Conservation (phyloP, 805 yeast species). For the Wickerhamomyces ciferrii region DNA sequence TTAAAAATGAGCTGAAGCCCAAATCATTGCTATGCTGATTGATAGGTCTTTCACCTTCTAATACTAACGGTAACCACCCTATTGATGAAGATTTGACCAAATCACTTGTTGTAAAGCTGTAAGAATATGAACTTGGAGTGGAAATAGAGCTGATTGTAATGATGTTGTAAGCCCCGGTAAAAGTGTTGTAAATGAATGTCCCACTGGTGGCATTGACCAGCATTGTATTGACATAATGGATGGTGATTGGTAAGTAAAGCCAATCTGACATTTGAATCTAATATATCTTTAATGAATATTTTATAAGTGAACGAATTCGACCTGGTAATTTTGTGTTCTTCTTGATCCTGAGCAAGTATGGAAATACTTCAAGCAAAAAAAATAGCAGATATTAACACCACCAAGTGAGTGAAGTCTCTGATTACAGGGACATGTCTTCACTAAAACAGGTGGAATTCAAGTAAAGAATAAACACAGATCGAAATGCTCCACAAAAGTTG, state of each 20-base stretch:
- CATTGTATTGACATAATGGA: slow-evolving; percentile 11
- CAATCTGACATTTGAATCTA: slow-evolving; percentile 9
- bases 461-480: neutral
- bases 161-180: slow-evolving; percentile 10
- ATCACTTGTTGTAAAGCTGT: slow-evolving; percentile 10
- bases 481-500: neutral
- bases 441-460: too few species aligned
- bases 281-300: too few species aligned
- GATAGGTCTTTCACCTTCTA: neutral
- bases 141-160: slow-evolving; percentile 12
- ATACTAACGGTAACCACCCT: slow-evolving; percentile 10
- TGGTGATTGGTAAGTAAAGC: slow-evolving; percentile 20
- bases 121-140: slow-evolving; percentile 9
- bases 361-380: neutral
- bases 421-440: too few species aligned
- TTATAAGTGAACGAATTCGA: neutral
- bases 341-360: too few species aligned
- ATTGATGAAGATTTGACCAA: slow-evolving; percentile 11
- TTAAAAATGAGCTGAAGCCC: slow-evolving; percentile 2
- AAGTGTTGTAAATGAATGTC: slow-evolving; percentile 10
- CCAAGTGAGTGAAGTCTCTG: too few species aligned
- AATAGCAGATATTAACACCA: too few species aligned
- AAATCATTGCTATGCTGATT: neutral
- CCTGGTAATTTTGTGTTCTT: neutral
- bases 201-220: slow-evolving; percentile 17